Base-by-base conservation (phyloP, 2,329 filamentous ascomycete species). In the Exserohilum turcica region DNA sequence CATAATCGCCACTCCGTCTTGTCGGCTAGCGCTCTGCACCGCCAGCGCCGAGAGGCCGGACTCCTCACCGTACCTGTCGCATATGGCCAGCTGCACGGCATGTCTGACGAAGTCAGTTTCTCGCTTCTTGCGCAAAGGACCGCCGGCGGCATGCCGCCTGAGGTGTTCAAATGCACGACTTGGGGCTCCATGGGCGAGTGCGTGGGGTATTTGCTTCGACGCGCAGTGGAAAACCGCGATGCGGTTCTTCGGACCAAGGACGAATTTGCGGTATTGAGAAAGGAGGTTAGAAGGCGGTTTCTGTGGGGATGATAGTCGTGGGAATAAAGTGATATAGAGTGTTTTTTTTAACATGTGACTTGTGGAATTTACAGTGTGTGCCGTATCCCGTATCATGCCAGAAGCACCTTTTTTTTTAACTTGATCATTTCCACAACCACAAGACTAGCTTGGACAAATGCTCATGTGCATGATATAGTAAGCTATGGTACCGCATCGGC, bases 61-160 rank as follows among this genome's bases (percentile, higher is more conserved):
- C 67, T 82, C 28, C 68, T 74, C 2, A 77, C 78, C 3, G 79
- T 83, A 1, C 76, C 79, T 1, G 74, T 84, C n/a, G 74, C 75
- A 3, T 92, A 90, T 71, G 89, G 88, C 2, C 92, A 97, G 76
- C 83, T 97, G 1, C 90, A 94, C 78, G 92, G 93, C 29, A 97
- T 97, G 93, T 93, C 93, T 0, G 93, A 97, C 65, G 92, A 97
- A 70, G 86, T 97, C 42, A 92, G 89, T 57, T 82, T 82, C 54
- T 77, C 69, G 21, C 49, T 74, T 13, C 50, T 72, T 33, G 59
- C 59, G 6, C 59, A 71, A 52, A 61, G 55, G 31, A 56, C 54
- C 8, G 58, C 49, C 3, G 56, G 59, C 31, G 61, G 60, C 2
- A 76, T 79, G 43, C 60, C 67, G 6, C 79, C 79, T 37, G 76